These are phyloP conservation scores for Zelonia costaricensis DNA, from an alignment of 208 protist species.

Conservation along the genomic window DNA sequence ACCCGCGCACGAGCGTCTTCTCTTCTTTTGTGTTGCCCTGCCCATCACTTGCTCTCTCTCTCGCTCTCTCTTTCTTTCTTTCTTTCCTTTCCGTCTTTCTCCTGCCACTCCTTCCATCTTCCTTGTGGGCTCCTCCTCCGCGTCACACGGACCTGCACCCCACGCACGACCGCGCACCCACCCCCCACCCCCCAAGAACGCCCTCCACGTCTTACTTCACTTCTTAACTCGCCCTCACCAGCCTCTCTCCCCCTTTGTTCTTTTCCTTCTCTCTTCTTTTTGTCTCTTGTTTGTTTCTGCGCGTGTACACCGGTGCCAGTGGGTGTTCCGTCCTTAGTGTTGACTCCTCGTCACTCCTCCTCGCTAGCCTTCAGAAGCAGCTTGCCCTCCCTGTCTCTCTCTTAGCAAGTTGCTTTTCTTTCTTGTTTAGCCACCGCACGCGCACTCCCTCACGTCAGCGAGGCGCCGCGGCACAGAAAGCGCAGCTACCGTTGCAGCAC, in stretches of 20 bases:
- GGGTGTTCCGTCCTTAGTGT: background rate
- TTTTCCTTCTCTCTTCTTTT: conserved; percentile 6
- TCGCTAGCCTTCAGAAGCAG: no score
- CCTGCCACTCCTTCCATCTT: background rate
- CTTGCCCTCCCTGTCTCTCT: no score
- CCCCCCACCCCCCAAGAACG: no score
- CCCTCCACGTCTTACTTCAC: no score
- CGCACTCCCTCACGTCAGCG: no score
- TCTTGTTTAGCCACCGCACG: no score
- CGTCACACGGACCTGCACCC: no score
- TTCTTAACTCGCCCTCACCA: background rate
- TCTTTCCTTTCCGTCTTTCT: background rate
- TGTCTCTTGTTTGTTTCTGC: conserved; percentile 11
- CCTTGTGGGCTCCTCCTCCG: no score
- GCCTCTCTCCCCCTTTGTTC: conserved; percentile 1
- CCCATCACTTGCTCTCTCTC: background rate
- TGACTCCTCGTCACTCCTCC: no score
- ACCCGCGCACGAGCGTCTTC: background rate
- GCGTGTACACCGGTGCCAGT: no score
- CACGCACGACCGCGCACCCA: no score
- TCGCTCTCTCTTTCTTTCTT: background rate
- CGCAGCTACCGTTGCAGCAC: background rate
- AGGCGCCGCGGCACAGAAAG: background rate
- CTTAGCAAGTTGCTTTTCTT: no score
- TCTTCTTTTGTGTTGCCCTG: background rate